Conservation (phyloP, 176 grass and related monocot species). For the Melocanna baccifera region DNA sequence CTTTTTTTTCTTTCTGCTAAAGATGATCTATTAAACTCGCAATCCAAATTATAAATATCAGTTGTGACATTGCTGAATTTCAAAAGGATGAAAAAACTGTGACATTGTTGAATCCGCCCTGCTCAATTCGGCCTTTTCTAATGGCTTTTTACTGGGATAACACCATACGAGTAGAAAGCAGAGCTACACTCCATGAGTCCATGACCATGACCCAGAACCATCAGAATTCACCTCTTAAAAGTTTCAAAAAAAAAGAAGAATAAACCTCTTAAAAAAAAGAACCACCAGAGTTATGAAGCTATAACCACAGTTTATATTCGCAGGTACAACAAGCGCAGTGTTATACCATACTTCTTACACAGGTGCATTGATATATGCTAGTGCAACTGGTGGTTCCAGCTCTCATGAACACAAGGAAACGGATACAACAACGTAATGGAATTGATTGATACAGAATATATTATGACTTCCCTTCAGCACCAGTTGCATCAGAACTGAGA, state of each 20-base stretch:
- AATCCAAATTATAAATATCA: too few relatives aligned
- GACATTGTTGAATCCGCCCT: too few relatives aligned
- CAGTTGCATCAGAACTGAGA: conserved; percentile 48
- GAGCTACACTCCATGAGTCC: not conserved
- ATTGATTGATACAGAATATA: not conserved
- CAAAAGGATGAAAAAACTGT: too few relatives aligned
- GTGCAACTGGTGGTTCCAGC: not conserved
- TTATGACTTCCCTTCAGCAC: conserved; percentile 29
- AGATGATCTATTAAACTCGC: too few relatives aligned
- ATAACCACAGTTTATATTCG: not conserved
- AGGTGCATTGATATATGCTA: not conserved
- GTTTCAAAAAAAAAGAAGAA: too few relatives aligned
- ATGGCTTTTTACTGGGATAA: too few relatives aligned
- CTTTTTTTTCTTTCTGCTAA: too few relatives aligned
- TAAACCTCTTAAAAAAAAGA: not conserved
- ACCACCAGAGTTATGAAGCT: not conserved
- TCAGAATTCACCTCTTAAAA: not conserved
- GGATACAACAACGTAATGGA: not conserved
- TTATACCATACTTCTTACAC: not conserved
- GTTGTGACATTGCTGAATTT: too few relatives aligned
- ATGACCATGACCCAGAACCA: not conserved
- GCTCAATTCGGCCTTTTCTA: too few relatives aligned
- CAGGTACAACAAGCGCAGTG: not conserved
- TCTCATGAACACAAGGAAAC: not conserved
- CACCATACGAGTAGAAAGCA: not conserved